A percentile compares a stretch with the other conserved stretches of the same genome.
Evolutionary conservation across 2,329 filamentous ascomycete species (phyloP).

Genomic region (Pestalotiopsis sp.): DNA sequence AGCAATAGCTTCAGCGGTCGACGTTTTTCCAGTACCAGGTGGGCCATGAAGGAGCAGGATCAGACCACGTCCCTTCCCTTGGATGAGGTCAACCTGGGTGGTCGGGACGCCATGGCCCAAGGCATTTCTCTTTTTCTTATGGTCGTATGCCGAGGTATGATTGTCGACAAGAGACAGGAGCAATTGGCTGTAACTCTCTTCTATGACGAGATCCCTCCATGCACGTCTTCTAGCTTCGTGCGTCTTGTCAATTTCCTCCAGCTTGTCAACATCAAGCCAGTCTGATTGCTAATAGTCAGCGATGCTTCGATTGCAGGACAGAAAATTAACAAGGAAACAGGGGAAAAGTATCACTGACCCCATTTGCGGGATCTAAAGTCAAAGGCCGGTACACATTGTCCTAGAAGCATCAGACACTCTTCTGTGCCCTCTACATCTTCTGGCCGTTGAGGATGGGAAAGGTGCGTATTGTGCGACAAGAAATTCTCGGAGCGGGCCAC

Average conservation of each 20-base stretch:
- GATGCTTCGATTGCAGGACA: neutral
- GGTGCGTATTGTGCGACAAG: neutral
- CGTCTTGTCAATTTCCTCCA: conserved; percentile 8
- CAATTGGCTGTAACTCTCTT: neutral
- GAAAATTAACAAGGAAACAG: no score
- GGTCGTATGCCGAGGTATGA: neutral
- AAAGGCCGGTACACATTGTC: neutral
- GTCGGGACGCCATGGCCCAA: neutral
- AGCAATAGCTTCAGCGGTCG: conserved; percentile 39
- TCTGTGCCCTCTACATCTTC: neutral
- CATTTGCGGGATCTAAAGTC: neutral
- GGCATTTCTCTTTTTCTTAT: neutral
- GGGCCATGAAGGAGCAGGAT: conserved; percentile 46
- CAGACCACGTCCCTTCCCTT: conserved; percentile 35
- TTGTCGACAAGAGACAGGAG: conserved; percentile 16
- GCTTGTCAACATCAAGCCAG: neutral
- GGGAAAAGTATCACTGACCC: neutral
- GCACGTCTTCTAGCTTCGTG: neutral
- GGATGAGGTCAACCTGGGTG: conserved; percentile 16
- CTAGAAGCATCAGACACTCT: neutral
- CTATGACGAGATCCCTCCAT: conserved; percentile 6
- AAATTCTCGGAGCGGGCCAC: neutral
- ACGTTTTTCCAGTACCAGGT: conserved; percentile 43
- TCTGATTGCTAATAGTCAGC: neutral
- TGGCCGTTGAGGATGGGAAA: neutral